Conservation (phyloP, 2,329 filamentous ascomycete species). For the Fusarium dimerum region DNA sequence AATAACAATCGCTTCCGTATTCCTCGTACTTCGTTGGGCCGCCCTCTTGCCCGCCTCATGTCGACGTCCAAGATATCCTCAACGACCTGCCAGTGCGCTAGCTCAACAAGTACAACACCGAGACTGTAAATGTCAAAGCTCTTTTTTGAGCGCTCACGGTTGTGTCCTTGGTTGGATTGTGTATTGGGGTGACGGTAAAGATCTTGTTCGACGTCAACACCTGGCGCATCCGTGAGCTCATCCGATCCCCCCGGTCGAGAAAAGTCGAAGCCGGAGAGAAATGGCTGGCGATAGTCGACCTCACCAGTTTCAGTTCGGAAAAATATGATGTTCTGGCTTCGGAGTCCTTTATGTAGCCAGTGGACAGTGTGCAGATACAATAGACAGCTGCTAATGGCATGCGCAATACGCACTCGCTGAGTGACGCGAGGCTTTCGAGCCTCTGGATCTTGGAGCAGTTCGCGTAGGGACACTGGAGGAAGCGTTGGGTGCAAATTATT, state of each 20-base stretch:
- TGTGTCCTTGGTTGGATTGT: conserved; percentile 37
- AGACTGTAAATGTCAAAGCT: conserved; percentile 55
- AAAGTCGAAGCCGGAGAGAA: conserved; percentile 57
- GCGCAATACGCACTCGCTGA: conserved; percentile 51
- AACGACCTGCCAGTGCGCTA: conserved; percentile 53
- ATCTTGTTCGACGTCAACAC: conserved; percentile 46
- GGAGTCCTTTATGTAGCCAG: conserved; percentile 61
- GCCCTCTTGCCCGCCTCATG: conserved; percentile 34
- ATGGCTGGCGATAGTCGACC: conserved; percentile 43
- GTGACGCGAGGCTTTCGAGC: conserved; percentile 50
- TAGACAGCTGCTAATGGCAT: conserved; percentile 52
- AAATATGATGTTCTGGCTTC: conserved; percentile 55
- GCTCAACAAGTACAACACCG: conserved; percentile 53
- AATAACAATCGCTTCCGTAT: conserved; percentile 37
- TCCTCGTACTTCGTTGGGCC: conserved; percentile 38
- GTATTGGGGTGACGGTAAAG: conserved; percentile 52
- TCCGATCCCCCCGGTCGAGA: conserved; percentile 50
- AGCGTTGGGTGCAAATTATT: conserved; percentile 36
- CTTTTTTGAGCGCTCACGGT: conserved; percentile 44
- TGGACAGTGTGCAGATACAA: conserved; percentile 57
- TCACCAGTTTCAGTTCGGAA: conserved; percentile 37
- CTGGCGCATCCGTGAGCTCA: conserved; percentile 51
- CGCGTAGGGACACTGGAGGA: conserved; percentile 48
- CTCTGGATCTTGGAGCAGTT: conserved; percentile 41
- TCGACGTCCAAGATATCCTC: conserved; percentile 45